phyloP scores from a whole-genome alignment of 345 rosid genomes.

The Dimocarpus longan region DNA sequence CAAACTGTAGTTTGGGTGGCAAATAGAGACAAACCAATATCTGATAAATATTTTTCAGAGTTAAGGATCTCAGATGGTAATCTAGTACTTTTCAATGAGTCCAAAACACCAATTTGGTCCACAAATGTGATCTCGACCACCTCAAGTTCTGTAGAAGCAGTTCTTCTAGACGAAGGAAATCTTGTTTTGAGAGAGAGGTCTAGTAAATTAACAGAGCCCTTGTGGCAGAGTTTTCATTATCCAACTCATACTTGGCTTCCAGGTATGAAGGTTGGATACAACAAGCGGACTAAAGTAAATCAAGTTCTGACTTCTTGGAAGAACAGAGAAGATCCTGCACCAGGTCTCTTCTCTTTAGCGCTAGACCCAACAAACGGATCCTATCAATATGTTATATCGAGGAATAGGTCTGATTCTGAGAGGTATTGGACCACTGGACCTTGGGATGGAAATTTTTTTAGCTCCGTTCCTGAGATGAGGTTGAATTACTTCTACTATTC shows the following conservation, averaged over 20 bases:
- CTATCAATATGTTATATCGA: constrained; percentile 44
- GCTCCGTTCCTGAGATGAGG: constrained; percentile 31
- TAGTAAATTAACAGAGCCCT: constrained; percentile 12
- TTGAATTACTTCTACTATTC: constrained; percentile 9
- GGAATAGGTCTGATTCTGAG: constrained; percentile 43
- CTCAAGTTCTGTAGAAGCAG: constrained; percentile 20
- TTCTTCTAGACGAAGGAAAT: constrained; percentile 47
- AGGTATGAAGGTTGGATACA: constrained; percentile 50
- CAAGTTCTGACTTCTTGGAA: constrained; percentile 63
- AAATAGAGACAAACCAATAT: constrained; percentile 26
- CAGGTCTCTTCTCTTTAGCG: constrained; percentile 71
- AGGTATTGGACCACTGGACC: constrained; percentile 62
- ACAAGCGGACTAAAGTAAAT: constrained; percentile 40
- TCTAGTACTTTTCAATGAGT: constrained; percentile 24
- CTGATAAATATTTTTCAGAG: constrained; percentile 21
- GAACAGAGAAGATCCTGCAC: constrained; percentile 61
- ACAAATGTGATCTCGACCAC: constrained; percentile 8
- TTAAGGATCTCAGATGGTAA: constrained; percentile 30
- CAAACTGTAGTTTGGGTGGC: constrained; percentile 35
- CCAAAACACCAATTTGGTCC: constrained; percentile 13
- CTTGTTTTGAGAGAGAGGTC: constrained; percentile 39
- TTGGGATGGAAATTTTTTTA: constrained; percentile 41
- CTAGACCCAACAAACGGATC: constrained; percentile 44
- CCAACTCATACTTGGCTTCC: constrained; percentile 73
- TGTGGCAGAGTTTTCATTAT: constrained; percentile 81